Evolutionary conservation across 2,329 filamentous ascomycete genomes (phyloP), one percentile per base, ranked within the genome.

Genomic region (Fusarium praegraminearum): DNA sequence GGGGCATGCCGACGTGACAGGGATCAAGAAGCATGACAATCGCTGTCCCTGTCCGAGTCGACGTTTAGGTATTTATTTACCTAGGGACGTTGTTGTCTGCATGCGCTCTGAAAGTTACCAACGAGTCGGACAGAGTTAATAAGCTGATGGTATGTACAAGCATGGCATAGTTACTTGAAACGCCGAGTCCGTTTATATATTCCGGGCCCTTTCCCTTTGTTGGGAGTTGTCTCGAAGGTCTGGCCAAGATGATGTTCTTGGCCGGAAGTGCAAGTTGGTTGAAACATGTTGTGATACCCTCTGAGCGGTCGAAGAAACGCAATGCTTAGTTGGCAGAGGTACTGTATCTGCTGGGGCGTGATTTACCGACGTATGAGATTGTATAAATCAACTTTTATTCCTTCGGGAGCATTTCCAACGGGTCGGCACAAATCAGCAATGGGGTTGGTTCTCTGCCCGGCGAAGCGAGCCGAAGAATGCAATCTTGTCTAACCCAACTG

Each of bases 1-100:
- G 70, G 70, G 55, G 52, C 47, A 64, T 58, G 60, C 53, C 57
- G 35, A 28, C 61, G 32, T 35, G 50, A 62, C 61, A 62, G 44
- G 59, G 58, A 41, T 41, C 11, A 44, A 50, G 53, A 59, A 68
- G 57, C 46, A 61, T 63, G 53, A 67, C 50, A 60, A 49, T 51
- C 62, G 43, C 60, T 38, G 43, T 40, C 66, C 33, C 28, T 57
- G 45, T 58, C 67, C 59, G 67, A 51, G 40, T 63, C 49, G 55
- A 38, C 54, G 20, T 38, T 22, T 40, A 40, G 36, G 36, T 22
- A 22, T 11, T 35, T 22, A 33, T 43, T 15, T 32, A 46, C 26
- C 11, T 35, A 16, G 6, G 8, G 33, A 35, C 32, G 20, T 13
- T 15, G 45, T n/a, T 38, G 24, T 15, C 32, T 56, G 40, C 41